These are phyloP conservation scores for Dioscorea alata DNA, from an alignment of 106 monocot genomes.

Conservation along the genomic window DNA sequence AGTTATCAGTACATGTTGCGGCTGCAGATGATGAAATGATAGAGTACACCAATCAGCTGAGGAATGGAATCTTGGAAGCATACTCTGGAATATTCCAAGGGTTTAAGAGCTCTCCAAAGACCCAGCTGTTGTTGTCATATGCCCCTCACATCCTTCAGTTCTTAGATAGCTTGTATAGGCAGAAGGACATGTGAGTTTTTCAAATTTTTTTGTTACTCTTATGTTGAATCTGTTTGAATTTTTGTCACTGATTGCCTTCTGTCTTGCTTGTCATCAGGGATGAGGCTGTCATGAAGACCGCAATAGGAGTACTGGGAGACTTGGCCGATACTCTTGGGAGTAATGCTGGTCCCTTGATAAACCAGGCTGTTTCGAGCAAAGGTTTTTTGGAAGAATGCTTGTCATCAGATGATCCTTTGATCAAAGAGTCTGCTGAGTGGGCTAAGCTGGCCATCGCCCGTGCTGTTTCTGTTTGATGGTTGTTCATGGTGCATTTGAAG, in stretches of 20 bases:
- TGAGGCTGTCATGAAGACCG: slow-evolving; percentile 30
- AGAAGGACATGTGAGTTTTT: slow-evolving; percentile 43
- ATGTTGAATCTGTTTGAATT: not conserved
- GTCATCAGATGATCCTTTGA: slow-evolving; percentile 35
- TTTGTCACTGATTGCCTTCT: not conserved
- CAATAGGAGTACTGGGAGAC: slow-evolving; percentile 38
- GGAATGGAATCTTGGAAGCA: slow-evolving; percentile 37
- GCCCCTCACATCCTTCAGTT: slow-evolving; percentile 34
- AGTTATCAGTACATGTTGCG: slow-evolving; percentile 19
- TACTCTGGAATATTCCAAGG: slow-evolving; percentile 47
- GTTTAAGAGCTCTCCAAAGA: slow-evolving; percentile 34
- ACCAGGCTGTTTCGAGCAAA: slow-evolving; percentile 29
- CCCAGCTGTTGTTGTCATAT: slow-evolving; percentile 23
- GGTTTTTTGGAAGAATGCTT: slow-evolving; percentile 38
- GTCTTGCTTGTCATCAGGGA: slow-evolving; percentile 19
- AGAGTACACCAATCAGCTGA: slow-evolving; percentile 35
- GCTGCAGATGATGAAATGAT: slow-evolving; percentile 32
- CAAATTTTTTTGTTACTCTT: not conserved
- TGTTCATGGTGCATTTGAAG: not conserved
- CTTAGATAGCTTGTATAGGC: slow-evolving; percentile 24
- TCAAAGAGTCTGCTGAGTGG: slow-evolving; percentile 42
- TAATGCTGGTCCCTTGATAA: slow-evolving; percentile 32
- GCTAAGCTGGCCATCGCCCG: slow-evolving; percentile 31
- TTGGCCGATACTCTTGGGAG: slow-evolving; percentile 37
- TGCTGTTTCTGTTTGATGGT: slow-evolving; percentile 33